Conservation (phyloP, 2,329 filamentous ascomycete genomes). For the Neonectria punicea region DNA sequence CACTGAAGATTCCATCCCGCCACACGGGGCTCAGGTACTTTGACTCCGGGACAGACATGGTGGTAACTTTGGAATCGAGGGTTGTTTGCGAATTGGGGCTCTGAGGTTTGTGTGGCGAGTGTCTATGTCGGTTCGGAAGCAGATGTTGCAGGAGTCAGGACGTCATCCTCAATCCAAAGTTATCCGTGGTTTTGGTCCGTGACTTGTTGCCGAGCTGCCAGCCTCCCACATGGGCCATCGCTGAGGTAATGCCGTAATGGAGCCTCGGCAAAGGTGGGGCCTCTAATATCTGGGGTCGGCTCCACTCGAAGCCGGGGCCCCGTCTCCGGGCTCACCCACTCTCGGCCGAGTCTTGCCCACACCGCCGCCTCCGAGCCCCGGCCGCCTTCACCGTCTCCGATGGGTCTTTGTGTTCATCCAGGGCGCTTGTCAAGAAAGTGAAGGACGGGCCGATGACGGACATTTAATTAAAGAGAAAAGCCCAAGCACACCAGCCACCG, state of each 20-base stretch:
- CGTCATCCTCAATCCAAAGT: not conserved
- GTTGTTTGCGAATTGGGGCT: not conserved
- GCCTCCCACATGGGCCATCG: constrained; percentile 2
- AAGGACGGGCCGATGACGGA: no score
- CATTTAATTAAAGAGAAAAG: not conserved
- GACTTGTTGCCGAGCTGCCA: not conserved
- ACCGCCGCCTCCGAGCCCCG: constrained; percentile 5
- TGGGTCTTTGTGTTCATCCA: not conserved
- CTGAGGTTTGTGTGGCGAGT: not conserved
- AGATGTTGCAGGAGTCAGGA: not conserved
- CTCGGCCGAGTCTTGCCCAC: constrained; percentile 36
- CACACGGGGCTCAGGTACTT: constrained; percentile 86
- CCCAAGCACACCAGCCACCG: not conserved
- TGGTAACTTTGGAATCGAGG: not conserved
- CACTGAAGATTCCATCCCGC: constrained; percentile 89
- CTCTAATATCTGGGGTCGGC: constrained; percentile 18
- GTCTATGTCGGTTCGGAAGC: not conserved
- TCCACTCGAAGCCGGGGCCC: constrained; percentile 5
- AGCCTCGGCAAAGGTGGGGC: constrained; percentile 37
- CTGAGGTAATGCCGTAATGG: constrained; percentile 2
- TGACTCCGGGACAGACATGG: constrained; percentile 76
- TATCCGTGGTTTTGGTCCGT: not conserved
- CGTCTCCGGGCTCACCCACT: constrained; percentile 7
- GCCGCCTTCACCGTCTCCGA: not conserved
- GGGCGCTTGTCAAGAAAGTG: not conserved